phyloP scores from a whole-genome alignment of 2,329 filamentous ascomycete genomes.

The Colletotrichum sp. region DNA sequence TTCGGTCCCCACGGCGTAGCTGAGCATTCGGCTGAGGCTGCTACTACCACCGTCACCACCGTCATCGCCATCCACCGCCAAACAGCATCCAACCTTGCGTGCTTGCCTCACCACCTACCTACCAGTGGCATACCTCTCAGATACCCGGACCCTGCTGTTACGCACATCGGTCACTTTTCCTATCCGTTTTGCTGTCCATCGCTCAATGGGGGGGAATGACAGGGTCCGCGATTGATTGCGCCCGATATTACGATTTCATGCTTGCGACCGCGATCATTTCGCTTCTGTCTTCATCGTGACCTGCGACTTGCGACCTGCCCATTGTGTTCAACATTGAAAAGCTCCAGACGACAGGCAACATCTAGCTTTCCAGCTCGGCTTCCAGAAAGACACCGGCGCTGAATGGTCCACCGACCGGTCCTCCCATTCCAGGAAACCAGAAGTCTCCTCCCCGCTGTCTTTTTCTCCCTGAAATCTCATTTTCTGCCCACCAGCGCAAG shows the following conservation, averaged over 20 bases:
- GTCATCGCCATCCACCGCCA: not conserved
- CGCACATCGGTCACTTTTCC: not conserved
- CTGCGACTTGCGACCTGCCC: not conserved
- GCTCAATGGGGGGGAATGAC: not conserved
- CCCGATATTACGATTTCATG: slow-evolving; percentile 18
- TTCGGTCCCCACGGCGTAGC: not conserved
- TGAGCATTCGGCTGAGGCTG: not conserved
- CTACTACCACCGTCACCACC: slow-evolving; percentile 1
- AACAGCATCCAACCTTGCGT: slow-evolving; percentile 5
- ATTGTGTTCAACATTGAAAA: not conserved
- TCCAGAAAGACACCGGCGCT: not conserved
- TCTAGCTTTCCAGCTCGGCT: not conserved
- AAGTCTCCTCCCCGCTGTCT: not conserved
- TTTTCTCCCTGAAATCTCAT: not conserved
- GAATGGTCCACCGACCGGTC: not conserved
- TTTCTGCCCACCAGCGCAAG: not conserved
- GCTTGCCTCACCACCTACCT: slow-evolving; percentile 4
- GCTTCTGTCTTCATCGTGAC: not conserved
- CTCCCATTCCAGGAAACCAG: not conserved
- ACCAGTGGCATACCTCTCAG: not conserved
- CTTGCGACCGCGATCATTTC: not conserved
- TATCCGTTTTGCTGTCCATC: not conserved
- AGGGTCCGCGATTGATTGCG: slow-evolving; percentile 11
- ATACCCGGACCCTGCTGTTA: not conserved
- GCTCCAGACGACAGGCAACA: not conserved